Percentiles rank a stretch among this genome's conserved stretches.
Conservation (phyloP, 176 grass and related monocot species). For the Aegilops sharonensis region DNA sequence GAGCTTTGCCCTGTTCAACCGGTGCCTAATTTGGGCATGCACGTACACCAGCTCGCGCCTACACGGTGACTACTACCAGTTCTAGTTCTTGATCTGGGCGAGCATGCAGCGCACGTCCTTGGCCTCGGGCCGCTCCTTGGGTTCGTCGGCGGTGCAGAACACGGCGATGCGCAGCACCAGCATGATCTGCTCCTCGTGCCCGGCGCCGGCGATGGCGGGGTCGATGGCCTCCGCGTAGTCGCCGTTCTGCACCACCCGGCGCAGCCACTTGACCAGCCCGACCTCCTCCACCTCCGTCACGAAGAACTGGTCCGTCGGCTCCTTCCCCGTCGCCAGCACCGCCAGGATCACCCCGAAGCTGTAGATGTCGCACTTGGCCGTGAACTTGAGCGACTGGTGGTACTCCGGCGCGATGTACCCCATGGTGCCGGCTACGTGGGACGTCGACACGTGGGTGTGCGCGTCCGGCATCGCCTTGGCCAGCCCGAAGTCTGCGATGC, state of each 20-base stretch:
- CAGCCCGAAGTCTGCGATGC: constrained; percentile 83
- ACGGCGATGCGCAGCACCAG: constrained; percentile 64
- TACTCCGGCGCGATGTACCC: constrained; percentile 97
- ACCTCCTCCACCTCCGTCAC: constrained; percentile 50
- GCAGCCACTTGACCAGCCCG: constrained; percentile 62
- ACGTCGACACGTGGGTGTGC: constrained; percentile 48
- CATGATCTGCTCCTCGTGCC: constrained; percentile 66
- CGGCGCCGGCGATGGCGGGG: constrained; percentile 31
- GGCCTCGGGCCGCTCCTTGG: constrained; percentile 57
- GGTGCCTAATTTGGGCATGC: too few species aligned
- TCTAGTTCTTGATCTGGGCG: constrained; percentile 46
- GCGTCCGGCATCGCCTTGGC: constrained; percentile 65
- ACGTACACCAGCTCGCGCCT: not conserved
- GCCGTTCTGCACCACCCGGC: constrained; percentile 27
- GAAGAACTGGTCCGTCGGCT: constrained; percentile 73
- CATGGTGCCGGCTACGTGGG: constrained; percentile 62
- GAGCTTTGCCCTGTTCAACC: not conserved
- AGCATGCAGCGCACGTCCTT: constrained; percentile 75
- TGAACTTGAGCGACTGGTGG: constrained; percentile 70
- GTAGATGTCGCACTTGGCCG: constrained; percentile 82
- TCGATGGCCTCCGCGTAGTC: constrained; percentile 47
- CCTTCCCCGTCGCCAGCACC: constrained; percentile 72
- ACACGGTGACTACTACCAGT: not conserved
- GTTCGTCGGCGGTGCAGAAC: constrained; percentile 67
- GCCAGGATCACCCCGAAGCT: constrained; percentile 91